Evolutionary conservation across 352 stramenopile species (phyloP), one percentile per base, ranked within the genome.

Genomic region (Pythium insidiosum): DNA sequence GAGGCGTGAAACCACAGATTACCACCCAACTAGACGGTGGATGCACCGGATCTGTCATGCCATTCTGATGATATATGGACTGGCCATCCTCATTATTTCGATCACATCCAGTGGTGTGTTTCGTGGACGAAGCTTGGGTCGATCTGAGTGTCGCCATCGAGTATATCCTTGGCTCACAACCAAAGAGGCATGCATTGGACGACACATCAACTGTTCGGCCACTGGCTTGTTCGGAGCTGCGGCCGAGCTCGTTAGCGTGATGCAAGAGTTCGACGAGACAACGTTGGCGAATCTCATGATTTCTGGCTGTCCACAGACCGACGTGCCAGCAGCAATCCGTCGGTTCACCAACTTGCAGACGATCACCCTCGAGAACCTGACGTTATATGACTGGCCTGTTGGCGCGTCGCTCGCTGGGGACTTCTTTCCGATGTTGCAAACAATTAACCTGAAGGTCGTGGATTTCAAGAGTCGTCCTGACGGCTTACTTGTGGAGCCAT

Each of bases 121-220:
- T 15, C n/a, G n/a, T n/a, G n/a, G n/a, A n/a, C n/a, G n/a, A n/a
- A 19, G 44, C 1, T 10, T 44, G 10, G 35, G 37, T 24, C 35
- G 24, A 6, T 19, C 30, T 25, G 26, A 42, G 4, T 54, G 47
- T 23, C 19, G 47, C 25, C 38, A 54, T 38, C 47, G 47, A 5
- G 47, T 54, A 6, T 26, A 54, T 21, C 47, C 47, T 30, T 47
- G 47, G 47, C 43, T 54, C 16, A 20, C 38, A 18, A 42, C 21
- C 21, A 36, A 35, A 20, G 38, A 54, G 20, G 38, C 47, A 6
- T 54, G 47, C 19, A 22, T 47, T 11, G 47, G 47, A 12, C 47
- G 47, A 10, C 21, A 5, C 2, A 42, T 54, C 25, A 34, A 42
- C 31, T 54, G 47, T 15, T 10, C 2, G 15, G 5, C 30, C 2